phyloP scores from a whole-genome alignment of 257 asterid genomes.

The Salvia splendens region DNA sequence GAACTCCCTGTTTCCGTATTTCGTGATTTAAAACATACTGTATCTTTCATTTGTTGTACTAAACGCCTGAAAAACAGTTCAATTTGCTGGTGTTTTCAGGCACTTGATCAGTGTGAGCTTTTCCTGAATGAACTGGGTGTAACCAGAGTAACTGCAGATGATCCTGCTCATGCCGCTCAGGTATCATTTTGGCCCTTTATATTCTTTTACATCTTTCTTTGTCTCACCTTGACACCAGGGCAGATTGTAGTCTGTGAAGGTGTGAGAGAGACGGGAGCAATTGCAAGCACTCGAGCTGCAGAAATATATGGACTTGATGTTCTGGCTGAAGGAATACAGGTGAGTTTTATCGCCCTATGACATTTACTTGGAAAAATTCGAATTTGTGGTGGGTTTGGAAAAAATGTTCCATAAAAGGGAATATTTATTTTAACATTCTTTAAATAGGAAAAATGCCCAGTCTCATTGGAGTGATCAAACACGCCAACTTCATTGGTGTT shows the following conservation, averaged over 20 bases:
- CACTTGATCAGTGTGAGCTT: conserved; percentile 77
- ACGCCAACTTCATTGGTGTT: too few species aligned
- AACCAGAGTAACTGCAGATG: conserved; percentile 54
- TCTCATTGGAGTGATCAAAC: too few species aligned
- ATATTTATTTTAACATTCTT: too few species aligned
- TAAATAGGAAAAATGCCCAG: too few species aligned
- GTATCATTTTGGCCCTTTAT: conserved; percentile 38
- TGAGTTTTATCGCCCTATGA: conserved; percentile 28
- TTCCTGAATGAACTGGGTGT: conserved; percentile 59
- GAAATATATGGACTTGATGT: conserved; percentile 79
- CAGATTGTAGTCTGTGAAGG: conserved; percentile 77
- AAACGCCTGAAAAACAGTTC: neutral
- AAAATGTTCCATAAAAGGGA: too few species aligned
- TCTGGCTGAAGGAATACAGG: conserved; percentile 87
- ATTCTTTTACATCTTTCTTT: neutral
- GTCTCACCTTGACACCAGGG: conserved; percentile 36
- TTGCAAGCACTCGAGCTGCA: conserved; percentile 94
- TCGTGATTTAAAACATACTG: neutral
- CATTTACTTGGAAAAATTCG: neutral
- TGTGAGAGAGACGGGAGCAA: conserved; percentile 71
- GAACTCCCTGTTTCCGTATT: neutral
- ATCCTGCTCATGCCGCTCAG: conserved; percentile 94
- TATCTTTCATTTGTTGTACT: neutral
- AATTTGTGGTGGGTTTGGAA: too few species aligned
- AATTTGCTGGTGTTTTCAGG: conserved; percentile 48